Conservation (phyloP, 129 eudicot genomes). For the Kitagawia praeruptora region DNA sequence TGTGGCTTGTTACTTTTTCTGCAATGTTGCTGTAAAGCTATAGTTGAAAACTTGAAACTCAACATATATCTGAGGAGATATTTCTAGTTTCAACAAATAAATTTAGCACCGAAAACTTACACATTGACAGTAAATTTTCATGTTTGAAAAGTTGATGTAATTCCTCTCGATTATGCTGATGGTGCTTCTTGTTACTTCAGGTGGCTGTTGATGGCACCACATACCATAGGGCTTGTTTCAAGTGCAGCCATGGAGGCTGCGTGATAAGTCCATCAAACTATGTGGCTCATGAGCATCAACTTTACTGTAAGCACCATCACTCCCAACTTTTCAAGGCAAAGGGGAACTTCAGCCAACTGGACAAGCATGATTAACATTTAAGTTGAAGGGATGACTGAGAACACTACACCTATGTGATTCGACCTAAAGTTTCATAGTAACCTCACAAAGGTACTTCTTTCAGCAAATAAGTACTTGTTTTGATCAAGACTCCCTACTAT, state of each 20-base stretch:
- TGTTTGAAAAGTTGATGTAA: background rate
- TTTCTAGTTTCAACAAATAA: background rate
- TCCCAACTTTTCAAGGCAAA: conserved; percentile 58
- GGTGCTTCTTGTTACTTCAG: conserved; percentile 23
- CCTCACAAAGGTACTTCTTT: background rate
- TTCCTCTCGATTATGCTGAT: background rate
- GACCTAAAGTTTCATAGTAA: conserved; percentile 3
- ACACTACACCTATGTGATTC: background rate
- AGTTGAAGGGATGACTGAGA: conserved; percentile 2
- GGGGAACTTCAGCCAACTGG: conserved; percentile 59
- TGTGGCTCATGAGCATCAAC: conserved; percentile 56
- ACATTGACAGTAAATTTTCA: background rate
- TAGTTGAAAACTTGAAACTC: no score
- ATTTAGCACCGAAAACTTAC: background rate
- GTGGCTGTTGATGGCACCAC: conserved; percentile 58
- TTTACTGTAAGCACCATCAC: conserved; percentile 61
- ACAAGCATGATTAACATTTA: conserved; percentile 23
- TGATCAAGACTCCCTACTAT: background rate
- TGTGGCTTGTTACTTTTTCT: no score
- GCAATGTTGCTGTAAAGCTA: no score
- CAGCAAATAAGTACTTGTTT: background rate
- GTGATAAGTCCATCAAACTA: conserved; percentile 58
- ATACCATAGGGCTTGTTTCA: conserved; percentile 61
- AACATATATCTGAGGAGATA: no score
- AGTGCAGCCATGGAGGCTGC: conserved; percentile 62